Percentiles rank a stretch among this genome's conserved stretches.
Evolutionary conservation across 2,329 filamentous ascomycete genomes (phyloP).

Genomic region (Scedosporium minutisporum): DNA sequence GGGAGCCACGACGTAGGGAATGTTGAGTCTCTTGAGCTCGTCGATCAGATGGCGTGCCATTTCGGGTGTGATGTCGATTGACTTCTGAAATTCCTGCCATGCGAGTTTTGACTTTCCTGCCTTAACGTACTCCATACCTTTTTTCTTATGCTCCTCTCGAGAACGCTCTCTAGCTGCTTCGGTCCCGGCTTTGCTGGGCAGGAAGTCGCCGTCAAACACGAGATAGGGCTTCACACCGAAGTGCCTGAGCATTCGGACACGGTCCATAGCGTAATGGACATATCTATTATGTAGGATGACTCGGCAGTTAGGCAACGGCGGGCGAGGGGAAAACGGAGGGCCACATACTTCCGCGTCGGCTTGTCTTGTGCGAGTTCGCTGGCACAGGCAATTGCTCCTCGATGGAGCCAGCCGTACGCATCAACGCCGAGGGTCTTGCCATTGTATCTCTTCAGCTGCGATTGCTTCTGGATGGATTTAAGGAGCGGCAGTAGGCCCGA

Average conservation of each 20-base stretch:
- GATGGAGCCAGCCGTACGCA: constrained; percentile 96
- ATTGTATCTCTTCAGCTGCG: constrained; percentile 73
- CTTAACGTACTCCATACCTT: constrained; percentile 69
- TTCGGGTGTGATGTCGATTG: constrained; percentile 87
- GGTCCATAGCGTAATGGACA: constrained; percentile 80
- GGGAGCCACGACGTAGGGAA: constrained; percentile 87
- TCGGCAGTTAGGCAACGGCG: constrained; percentile 6
- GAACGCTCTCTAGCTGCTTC: constrained; percentile 68
- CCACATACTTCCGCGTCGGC: constrained; percentile 72
- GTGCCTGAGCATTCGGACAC: constrained; percentile 87
- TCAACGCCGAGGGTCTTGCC: constrained; percentile 92
- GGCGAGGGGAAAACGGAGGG: not conserved
- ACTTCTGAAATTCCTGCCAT: constrained; percentile 81
- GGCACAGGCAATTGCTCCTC: constrained; percentile 82
- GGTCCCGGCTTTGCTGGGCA: constrained; percentile 86
- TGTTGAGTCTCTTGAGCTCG: constrained; percentile 68
- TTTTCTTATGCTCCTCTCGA: constrained; percentile 65
- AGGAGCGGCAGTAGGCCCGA: constrained; percentile 65
- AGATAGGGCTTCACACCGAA: constrained; percentile 92
- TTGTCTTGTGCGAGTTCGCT: constrained; percentile 82
- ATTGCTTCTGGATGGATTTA: constrained; percentile 91
- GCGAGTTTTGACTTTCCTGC: constrained; percentile 76
- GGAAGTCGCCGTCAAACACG: constrained; percentile 90
- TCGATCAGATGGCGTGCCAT: constrained; percentile 93
- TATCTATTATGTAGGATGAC: constrained; percentile 44